phyloP scores from a whole-genome alignment of 2,329 filamentous ascomycete species.

The Colletotrichum falcatum region DNA sequence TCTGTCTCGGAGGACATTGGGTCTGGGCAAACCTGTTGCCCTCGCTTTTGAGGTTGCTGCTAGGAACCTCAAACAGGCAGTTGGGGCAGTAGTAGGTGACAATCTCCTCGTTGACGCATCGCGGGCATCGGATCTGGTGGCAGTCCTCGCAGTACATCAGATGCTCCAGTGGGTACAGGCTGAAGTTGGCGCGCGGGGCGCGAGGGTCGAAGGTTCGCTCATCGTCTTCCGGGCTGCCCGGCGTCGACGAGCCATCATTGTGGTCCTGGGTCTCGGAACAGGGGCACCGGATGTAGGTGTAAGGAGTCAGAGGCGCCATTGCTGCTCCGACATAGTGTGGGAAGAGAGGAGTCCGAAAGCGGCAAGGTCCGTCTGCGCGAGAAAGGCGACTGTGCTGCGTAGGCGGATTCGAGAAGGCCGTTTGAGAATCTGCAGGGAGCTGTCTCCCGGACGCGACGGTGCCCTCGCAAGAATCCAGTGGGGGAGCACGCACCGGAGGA shows the following conservation, averaged over 20 bases:
- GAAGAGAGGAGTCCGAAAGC: constrained; percentile 3
- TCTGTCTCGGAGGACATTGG: background rate
- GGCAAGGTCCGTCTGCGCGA: background rate
- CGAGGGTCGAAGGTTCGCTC: constrained; percentile 88
- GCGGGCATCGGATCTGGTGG: constrained; percentile 92
- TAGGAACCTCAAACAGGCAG: constrained; percentile 96
- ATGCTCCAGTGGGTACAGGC: constrained; percentile 91
- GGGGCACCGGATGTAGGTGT: constrained; percentile 76
- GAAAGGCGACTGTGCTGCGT: constrained; percentile 5
- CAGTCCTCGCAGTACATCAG: constrained; percentile 98
- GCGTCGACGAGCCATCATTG: constrained; percentile 47
- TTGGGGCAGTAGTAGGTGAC: constrained; percentile 95
- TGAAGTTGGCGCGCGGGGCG: constrained; percentile 87
- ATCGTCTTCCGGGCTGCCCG: constrained; percentile 70
- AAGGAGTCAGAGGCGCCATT: constrained; percentile 68
- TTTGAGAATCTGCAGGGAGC: constrained; percentile 35
- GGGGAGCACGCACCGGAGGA: background rate
- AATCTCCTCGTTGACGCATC: constrained; percentile 93
- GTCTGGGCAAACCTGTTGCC: constrained; percentile 79
- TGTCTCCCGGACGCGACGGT: constrained; percentile 25
- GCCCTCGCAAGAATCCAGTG: constrained; percentile 10
- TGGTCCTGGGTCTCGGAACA: constrained; percentile 63
- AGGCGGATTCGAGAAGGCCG: background rate
- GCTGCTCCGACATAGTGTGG: constrained; percentile 32
- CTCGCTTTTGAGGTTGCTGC: constrained; percentile 90